phyloP scores from a whole-genome alignment of 2,329 filamentous ascomycete genomes.

The Sporothrix pseudoabietina region DNA sequence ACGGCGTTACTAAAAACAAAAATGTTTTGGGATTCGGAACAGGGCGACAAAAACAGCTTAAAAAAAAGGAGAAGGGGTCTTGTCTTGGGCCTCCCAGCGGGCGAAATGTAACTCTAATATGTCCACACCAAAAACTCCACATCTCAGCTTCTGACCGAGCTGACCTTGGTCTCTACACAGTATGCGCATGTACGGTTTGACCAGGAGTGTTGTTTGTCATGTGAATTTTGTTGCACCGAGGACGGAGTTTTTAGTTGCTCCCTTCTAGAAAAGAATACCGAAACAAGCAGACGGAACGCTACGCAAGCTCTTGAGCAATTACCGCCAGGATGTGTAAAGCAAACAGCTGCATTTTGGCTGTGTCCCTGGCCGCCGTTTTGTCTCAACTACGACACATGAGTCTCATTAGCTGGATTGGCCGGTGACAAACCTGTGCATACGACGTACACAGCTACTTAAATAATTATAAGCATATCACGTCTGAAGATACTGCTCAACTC shows the following conservation, averaged over 20 bases:
- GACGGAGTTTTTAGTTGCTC: background rate
- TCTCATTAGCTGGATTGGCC: conserved; percentile 15
- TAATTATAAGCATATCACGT: background rate
- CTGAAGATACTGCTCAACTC: background rate
- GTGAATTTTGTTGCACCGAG: background rate
- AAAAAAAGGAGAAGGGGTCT: background rate
- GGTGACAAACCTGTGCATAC: background rate
- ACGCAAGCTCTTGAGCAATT: background rate
- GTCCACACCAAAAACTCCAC: background rate
- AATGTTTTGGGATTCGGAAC: background rate
- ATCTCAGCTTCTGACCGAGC: background rate
- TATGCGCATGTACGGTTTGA: no score
- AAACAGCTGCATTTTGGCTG: background rate
- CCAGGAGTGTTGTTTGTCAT: background rate
- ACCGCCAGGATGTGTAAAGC: background rate
- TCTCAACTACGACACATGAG: conserved; percentile 7
- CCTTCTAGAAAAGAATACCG: background rate
- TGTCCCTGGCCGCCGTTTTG: background rate
- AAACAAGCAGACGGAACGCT: background rate
- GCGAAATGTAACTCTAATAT: background rate
- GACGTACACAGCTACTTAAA: background rate
- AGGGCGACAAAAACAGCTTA: conserved; percentile 1
- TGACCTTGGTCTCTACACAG: background rate
- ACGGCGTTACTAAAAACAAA: background rate
- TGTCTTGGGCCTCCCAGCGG: background rate